These are phyloP conservation scores for Amaranthus cruentus DNA, from an alignment of 148 eudicot species.

Conservation along the genomic window DNA sequence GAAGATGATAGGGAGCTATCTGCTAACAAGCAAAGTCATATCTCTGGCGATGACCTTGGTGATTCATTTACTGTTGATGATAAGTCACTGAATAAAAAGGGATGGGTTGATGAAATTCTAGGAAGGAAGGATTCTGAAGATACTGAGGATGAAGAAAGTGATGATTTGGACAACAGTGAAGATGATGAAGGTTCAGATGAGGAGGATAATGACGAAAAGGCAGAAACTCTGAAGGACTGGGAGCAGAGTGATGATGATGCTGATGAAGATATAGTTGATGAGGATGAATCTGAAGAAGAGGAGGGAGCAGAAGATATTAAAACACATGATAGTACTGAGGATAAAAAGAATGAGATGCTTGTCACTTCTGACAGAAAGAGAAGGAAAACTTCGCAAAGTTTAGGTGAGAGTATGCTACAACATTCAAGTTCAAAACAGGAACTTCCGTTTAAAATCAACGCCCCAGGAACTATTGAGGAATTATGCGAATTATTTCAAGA, in stretches of 20 bases:
- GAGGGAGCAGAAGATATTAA: conserved; percentile 28
- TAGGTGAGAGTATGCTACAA: conserved; percentile 25
- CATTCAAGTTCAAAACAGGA: conserved; percentile 36
- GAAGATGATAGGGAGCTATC: conserved; percentile 38
- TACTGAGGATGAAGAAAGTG: conserved; percentile 42
- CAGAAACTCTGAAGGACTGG: conserved; percentile 73
- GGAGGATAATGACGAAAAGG: conserved; percentile 47
- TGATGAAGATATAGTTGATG: conserved; percentile 34
- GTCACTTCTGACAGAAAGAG: conserved; percentile 20
- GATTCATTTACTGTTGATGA: conserved; percentile 76
- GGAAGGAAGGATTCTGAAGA: conserved; percentile 37
- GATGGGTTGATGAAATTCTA: conserved; percentile 64
- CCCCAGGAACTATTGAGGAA: conserved; percentile 75
- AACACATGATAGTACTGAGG: conserved; percentile 13
- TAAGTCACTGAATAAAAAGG: conserved; percentile 39
- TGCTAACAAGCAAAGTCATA: conserved; percentile 38
- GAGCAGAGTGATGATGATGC: conserved; percentile 93
- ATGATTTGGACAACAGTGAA: conserved; percentile 42
- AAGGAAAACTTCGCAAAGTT: conserved; percentile 20
- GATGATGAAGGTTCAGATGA: conserved; percentile 26
- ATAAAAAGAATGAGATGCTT: conserved; percentile 24
- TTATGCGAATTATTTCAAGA: conserved; percentile 47
- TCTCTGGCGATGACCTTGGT: conserved; percentile 99
- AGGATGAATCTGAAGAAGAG: conserved; percentile 24
- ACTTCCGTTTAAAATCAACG: conserved; percentile 81